Evolutionary conservation across 345 rosid genomes (phyloP), one percentile per base, ranked within the genome.

Genomic region (Melaleuca quinquenervia): DNA sequence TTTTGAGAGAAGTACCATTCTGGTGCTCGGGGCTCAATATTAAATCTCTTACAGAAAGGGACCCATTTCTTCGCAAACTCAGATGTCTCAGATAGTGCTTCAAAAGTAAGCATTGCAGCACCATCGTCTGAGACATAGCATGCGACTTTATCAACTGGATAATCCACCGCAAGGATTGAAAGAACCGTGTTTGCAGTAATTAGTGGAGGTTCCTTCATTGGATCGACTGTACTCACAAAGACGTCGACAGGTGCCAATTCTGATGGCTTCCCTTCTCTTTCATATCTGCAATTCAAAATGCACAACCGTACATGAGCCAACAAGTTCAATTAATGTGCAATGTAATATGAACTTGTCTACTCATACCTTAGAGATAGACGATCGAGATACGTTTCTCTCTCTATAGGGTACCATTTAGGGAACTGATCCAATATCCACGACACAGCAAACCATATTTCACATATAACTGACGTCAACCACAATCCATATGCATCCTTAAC

Each of bases 61-160:
- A 97, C 99, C 99, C 99, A 97, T 87, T 94, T 95, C 89, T 96
- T 94, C 24, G 99, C 98, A 86, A 97, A 97, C 87, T 96, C 98
- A 3, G 99, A 96, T 12, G 99, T 97, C 91, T 97, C 99, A 2
- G 99, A 97, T 36, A 97, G 99, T 70, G 99, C 99, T 90, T 97
- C 99, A 80, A 97, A 97, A 32, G 99, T 97, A 86, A 97, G 99
- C 99, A 97, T 97, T 32, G 99, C 98, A 86, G 99, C 99, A 90
- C 99, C 99, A 88, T 97, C 99, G 86, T 97, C 99, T 22, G 99
- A 96, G 58, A 97, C 99, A 88, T 97, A 97, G 88, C 99, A 97
- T 85, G 98, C 94, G 85, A 97, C 98, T 85, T 92, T 94, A 87
- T 97, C 99, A 16, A 94, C 94, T 0, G 99, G 99, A 92, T 97